Conservation (phyloP, 2,329 filamentous ascomycete species). For the Colletotrichum phormii region DNA sequence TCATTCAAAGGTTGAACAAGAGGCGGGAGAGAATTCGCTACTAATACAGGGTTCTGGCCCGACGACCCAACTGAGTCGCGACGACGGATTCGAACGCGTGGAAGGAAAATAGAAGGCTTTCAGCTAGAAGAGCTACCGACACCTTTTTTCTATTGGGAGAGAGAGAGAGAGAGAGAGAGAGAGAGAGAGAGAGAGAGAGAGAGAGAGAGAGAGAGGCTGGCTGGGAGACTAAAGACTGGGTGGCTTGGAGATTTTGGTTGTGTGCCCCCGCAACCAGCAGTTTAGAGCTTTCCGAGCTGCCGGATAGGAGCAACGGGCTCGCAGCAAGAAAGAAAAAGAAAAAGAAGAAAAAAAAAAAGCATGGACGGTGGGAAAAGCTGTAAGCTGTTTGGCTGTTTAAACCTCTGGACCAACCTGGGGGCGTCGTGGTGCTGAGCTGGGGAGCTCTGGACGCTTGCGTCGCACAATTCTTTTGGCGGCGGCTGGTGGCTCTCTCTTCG, state of each 20-base stretch:
- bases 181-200: no score
- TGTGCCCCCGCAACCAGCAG: slow-evolving; percentile 13
- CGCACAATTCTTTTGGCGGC: not conserved
- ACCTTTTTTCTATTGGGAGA: not conserved
- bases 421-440: slow-evolving; percentile 4
- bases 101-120: slow-evolving; percentile 11
- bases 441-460: slow-evolving; percentile 21
- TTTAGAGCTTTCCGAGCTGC: slow-evolving; percentile 1
- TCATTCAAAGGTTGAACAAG: not conserved
- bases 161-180: no score
- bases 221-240: not conserved
- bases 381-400: not conserved
- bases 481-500: not conserved
- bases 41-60: not conserved
- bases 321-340: not conserved
- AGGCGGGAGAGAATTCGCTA: not conserved
- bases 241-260: not conserved
- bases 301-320: slow-evolving; percentile 20
- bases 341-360: no score
- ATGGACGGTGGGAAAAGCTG: not conserved
- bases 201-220: slow-evolving; percentile 6
- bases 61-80: not conserved
- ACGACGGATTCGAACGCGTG: not conserved
- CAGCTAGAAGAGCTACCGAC: not conserved
- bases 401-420: slow-evolving; percentile 11